Evolutionary conservation across 768 basidiomycete species (phyloP), one percentile per base, ranked within the genome.

Genomic region (Russula compacta): DNA sequence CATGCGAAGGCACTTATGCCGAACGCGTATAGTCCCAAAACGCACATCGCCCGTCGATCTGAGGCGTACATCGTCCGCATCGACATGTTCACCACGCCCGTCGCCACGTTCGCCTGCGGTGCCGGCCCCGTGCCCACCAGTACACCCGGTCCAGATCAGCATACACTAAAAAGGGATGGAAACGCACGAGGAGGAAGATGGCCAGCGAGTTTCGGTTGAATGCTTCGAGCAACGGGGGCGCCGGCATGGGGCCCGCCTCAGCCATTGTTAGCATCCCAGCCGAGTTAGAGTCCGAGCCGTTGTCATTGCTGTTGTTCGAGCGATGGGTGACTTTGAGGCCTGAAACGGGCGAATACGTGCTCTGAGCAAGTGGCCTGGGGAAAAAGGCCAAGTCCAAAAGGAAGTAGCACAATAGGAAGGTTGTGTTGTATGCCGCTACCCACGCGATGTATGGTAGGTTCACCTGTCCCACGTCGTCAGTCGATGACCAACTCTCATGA

Each of bases 401-500:
- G 44, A 94, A 77, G 74, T 97, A 95, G 12, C 81, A 83, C 6
- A 93, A 78, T 15, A 98, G 74, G 75, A 93, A 93, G 3, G 85
- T 80, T 0, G 86, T 85, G 70, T 98, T 98, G 82, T 83, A 95
- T 10, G 91, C 93, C 1, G 83, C 81, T 8, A 89, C 81, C 93
- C 95, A 98, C 17, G 93, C 72, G 39, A 94, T 83, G 72, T 99
- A 98, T 4, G 89, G 80, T 35, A 92, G 67, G 68, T 98, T 98
- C 48, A 86, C 90, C 94, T 95, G 66, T 17, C 46, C 15, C 5
- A 33, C 10, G 32, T 24, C n/a, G 36, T 29, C 50, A 47, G 11
- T 38, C 19, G 17, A 32, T 36, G 6, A 11, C 24, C 9, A 48
- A 11, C 29, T 7, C n/a, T 8, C 6, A 17, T 49, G 36, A 48